A percentile compares a stretch with the other conserved stretches of the same genome.
Evolutionary conservation across 140 eudicot genomes (phyloP).

Genomic region (Stevia rebaudiana): DNA sequence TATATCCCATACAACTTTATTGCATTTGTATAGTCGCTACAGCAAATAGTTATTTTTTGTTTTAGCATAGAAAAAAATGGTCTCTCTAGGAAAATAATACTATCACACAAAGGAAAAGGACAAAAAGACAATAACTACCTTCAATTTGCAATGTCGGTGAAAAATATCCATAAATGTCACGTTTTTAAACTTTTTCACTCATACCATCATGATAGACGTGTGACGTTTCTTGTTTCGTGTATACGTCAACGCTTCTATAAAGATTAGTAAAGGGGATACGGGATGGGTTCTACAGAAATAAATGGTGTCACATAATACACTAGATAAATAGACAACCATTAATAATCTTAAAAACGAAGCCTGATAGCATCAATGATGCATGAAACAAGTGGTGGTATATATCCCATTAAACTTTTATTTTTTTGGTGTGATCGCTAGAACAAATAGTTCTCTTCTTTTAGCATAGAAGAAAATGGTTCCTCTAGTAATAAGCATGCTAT

Average conservation of each 20-base stretch:
- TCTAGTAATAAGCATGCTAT: background rate
- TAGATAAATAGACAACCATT: conserved; percentile 3
- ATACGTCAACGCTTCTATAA: too few species aligned
- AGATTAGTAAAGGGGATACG: background rate
- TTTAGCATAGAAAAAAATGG: background rate
- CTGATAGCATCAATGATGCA: background rate
- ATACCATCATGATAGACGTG: too few species aligned
- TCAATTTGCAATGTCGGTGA: too few species aligned
- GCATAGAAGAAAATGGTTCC: background rate
- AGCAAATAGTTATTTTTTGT: background rate
- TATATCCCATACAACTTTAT: conserved; percentile 4
- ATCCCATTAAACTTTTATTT: background rate
- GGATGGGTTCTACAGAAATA: background rate
- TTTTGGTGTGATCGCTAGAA: background rate
- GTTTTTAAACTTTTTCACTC: too few species aligned
- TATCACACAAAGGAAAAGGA: background rate
- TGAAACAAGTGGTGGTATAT: conserved; percentile 8
- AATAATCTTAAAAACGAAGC: background rate
- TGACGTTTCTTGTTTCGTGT: too few species aligned
- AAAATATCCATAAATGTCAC: too few species aligned
- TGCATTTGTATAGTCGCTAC: background rate
- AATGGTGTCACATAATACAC: background rate
- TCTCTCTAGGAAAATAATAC: background rate
- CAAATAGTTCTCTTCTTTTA: background rate
- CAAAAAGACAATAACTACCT: too few species aligned